Evolutionary conservation across 2,329 filamentous ascomycete species (phyloP), one percentile per base, ranked within the genome.

Genomic region (Rutstroemia sp.): DNA sequence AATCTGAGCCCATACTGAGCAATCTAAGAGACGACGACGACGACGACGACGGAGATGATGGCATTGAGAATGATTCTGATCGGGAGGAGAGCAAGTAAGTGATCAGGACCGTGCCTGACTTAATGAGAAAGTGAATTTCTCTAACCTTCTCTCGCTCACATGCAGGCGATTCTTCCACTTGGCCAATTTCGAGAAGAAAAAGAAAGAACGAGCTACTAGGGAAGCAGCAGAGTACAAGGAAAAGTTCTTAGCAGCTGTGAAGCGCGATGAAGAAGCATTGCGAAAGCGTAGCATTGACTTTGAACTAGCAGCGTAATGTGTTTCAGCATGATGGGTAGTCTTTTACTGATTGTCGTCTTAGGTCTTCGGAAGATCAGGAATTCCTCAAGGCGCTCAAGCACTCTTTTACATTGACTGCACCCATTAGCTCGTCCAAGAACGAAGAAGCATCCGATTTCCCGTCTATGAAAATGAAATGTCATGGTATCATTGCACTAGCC

Each of bases 51-150:
- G 66, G 66, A 52, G 63, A 64, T 36, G 61, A 64, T 8, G 61
- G 64, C 27, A 63, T 63, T 38, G 61, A 64, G 10, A 61, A 65
- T 25, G 65, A 68, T 58, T 58, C 60, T 12, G 65, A 63, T 25
- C 56, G 64, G 3, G 57, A 57, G 50, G 62, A 65, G 49, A 63
- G 61, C 58, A 63, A 66, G 67, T 69, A 61, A 46, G 65, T 57
- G 4, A 27, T 19, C 12, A 46, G n/a, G 17, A 36, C 17, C n/a
- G 0, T 19, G 8, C 4, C 3, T 8, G 17, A 12, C 38, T 21
- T 1, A 14, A 17, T 17, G 6, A 19, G 16, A 17, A 4, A 25
- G 36, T 12, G 6, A 27, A 12, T 21, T 10, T 47, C 19, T 23
- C 25, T 25, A 47, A 47, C 10, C 23, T 47, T 16, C 44, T 47